phyloP scores from a whole-genome alignment of 176 grass and related monocot genomes.

The Aegilops umbellulata region DNA sequence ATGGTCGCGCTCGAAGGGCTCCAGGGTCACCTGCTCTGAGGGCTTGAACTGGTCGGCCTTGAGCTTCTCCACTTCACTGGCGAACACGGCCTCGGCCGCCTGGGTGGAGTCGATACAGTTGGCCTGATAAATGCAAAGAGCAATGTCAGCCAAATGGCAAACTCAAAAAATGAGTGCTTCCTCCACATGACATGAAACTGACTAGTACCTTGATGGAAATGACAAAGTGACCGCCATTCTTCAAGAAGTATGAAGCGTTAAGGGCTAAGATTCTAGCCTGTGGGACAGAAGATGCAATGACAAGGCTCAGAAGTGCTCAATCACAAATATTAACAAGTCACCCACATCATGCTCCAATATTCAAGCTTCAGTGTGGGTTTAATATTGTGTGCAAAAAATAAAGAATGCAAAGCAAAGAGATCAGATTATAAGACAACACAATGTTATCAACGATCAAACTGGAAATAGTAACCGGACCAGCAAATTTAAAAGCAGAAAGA shows the following conservation, averaged over 20 bases:
- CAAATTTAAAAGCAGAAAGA: too few species aligned
- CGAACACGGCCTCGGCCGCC: conserved; percentile 69
- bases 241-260: conserved; percentile 83
- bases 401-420: neutral
- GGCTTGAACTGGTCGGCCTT: conserved; percentile 91
- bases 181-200: too few species aligned
- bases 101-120: conserved; percentile 88
- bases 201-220: conserved; percentile 85
- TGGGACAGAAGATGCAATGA: neutral
- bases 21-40: conserved; percentile 73
- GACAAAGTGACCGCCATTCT: conserved; percentile 91
- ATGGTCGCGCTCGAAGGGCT: conserved; percentile 76
- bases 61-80: conserved; percentile 80
- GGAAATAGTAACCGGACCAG: too few species aligned
- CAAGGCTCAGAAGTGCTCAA: neutral
- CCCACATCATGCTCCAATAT: neutral
- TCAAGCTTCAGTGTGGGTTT: neutral
- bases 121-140: conserved; percentile 17
- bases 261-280: conserved; percentile 95
- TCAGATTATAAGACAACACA: neutral
- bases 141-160: neutral
- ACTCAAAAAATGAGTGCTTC: too few species aligned
- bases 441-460: too few species aligned
- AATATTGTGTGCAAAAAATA: neutral
- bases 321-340: too few species aligned